A percentile compares a stretch with the other conserved stretches of the same genome.
Conservation (phyloP, 1,139 yeast species). For the Taphrina betulina region DNA sequence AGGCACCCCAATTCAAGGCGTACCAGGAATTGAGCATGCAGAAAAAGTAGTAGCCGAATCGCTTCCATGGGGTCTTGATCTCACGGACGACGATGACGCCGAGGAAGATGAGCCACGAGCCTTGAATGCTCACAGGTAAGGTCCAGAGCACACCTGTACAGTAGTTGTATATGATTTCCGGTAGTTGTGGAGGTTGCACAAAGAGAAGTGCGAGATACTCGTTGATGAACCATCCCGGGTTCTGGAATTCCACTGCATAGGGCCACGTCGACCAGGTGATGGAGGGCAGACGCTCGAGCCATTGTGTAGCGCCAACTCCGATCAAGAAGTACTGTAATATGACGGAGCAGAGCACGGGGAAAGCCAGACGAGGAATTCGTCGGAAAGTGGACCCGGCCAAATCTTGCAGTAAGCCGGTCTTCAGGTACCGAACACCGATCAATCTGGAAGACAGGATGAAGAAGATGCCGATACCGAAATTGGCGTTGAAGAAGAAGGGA, state of each 20-base stretch:
- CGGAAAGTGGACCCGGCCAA: slow-evolving; percentile 28
- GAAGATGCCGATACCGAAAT: slow-evolving; percentile 30
- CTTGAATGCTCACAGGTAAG: slow-evolving; percentile 26
- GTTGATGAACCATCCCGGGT: slow-evolving; percentile 30
- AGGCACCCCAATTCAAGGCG: slow-evolving; percentile 26
- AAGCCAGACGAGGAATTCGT: slow-evolving; percentile 27
- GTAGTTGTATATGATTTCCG: slow-evolving; percentile 28
- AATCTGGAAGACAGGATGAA: slow-evolving; percentile 28
- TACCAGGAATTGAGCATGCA: slow-evolving; percentile 30
- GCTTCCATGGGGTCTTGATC: slow-evolving; percentile 28
- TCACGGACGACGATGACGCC: slow-evolving; percentile 27
- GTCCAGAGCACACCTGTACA: slow-evolving; percentile 32
- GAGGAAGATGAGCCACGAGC: slow-evolving; percentile 30
- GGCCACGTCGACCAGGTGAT: slow-evolving; percentile 30
- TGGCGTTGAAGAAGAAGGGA: slow-evolving; percentile 29
- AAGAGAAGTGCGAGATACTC: slow-evolving; percentile 21
- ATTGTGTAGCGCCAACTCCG: slow-evolving; percentile 28
- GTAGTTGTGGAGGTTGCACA: slow-evolving; percentile 22
- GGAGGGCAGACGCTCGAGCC: slow-evolving; percentile 24
- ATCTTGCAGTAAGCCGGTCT: slow-evolving; percentile 17
- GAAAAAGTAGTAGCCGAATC: slow-evolving; percentile 20
- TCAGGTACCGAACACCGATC: slow-evolving; percentile 25
- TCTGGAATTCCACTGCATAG: slow-evolving; percentile 26
- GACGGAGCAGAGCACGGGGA: slow-evolving; percentile 23
- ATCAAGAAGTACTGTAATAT: slow-evolving; percentile 26